These are phyloP conservation scores for Globisporangium okanoganense DNA, from an alignment of 352 stramenopile genomes.

Conservation along the genomic window DNA sequence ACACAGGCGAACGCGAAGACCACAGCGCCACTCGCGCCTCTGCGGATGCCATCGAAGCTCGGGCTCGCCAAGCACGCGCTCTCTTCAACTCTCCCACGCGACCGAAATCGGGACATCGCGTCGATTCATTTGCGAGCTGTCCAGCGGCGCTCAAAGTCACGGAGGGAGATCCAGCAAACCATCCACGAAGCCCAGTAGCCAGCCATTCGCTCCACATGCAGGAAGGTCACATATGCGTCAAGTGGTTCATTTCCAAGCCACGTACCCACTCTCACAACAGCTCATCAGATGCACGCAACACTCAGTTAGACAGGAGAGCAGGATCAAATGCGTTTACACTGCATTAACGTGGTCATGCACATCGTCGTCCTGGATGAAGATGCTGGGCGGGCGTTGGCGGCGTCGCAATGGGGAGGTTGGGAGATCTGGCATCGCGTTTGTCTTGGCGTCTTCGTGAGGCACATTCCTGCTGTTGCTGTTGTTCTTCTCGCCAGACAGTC, in stretches of 20 bases:
- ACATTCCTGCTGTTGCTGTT: not conserved
- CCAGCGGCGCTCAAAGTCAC: constrained; percentile 43
- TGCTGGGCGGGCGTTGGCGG: constrained; percentile 19
- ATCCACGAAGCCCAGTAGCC: constrained; percentile 24
- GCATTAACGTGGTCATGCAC: constrained; percentile 21
- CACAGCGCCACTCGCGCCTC: constrained; percentile 2
- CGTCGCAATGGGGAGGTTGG: constrained; percentile 37
- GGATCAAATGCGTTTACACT: constrained; percentile 17
- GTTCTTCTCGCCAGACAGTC: constrained; percentile 12
- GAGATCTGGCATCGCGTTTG: constrained; percentile 2
- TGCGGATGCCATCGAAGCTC: constrained; percentile 12
- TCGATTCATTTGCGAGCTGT: constrained; percentile 50
- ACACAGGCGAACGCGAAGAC: not conserved
- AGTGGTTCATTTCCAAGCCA: not conserved
- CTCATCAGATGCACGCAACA: not conserved
- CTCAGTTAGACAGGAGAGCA: not conserved
- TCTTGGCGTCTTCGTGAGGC: constrained; percentile 6
- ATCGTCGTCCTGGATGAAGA: constrained; percentile 25
- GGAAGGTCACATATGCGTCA: too few relatives aligned
- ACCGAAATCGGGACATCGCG: constrained; percentile 69
- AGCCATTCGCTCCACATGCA: not conserved
- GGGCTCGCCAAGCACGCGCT: not conserved
- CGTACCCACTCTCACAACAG: not conserved
- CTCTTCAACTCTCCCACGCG: constrained; percentile 21
- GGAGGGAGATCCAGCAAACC: constrained; percentile 24